Evolutionary conservation across 805 yeast genomes (phyloP).

Genomic region (Candida arabinofermentans): DNA sequence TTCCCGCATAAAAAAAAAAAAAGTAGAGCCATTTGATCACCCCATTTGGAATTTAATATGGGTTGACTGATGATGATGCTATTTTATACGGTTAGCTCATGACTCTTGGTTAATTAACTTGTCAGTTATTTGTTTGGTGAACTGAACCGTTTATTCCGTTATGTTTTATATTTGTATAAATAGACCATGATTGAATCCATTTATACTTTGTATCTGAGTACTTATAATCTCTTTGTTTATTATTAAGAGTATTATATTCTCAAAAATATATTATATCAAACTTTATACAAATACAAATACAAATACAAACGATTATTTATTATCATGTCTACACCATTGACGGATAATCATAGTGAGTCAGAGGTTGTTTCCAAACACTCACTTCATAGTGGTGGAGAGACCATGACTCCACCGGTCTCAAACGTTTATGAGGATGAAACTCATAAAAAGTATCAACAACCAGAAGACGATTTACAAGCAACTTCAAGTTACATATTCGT

Average conservation of each 20-base stretch:
- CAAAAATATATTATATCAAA: neutral
- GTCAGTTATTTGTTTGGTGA: too few relatives aligned
- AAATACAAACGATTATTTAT: neutral
- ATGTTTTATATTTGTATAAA: too few relatives aligned
- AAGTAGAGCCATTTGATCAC: too few relatives aligned
- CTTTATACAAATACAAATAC: neutral
- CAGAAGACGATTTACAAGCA: conserved; percentile 7
- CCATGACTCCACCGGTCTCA: conserved; percentile 18
- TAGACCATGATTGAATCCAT: too few relatives aligned
- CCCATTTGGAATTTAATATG: too few relatives aligned
- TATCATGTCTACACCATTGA: conserved; percentile 1
- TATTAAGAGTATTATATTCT: neutral
- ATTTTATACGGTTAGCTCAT: too few relatives aligned
- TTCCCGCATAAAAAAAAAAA: too few relatives aligned
- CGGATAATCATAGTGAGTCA: neutral
- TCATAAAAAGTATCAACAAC: conserved; percentile 6
- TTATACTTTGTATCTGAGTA: too few relatives aligned
- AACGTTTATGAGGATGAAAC: conserved; percentile 22
- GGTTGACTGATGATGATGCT: too few relatives aligned
- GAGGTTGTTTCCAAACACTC: conserved; percentile 3
- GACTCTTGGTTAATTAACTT: too few relatives aligned
- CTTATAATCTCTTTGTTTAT: neutral
- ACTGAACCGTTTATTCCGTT: too few relatives aligned
- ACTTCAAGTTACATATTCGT: conserved; percentile 23
- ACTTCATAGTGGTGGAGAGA: neutral